Evolutionary conservation across 441 rosid species (phyloP), one percentile per base, ranked within the genome.

Genomic region (Hura crepitans): DNA sequence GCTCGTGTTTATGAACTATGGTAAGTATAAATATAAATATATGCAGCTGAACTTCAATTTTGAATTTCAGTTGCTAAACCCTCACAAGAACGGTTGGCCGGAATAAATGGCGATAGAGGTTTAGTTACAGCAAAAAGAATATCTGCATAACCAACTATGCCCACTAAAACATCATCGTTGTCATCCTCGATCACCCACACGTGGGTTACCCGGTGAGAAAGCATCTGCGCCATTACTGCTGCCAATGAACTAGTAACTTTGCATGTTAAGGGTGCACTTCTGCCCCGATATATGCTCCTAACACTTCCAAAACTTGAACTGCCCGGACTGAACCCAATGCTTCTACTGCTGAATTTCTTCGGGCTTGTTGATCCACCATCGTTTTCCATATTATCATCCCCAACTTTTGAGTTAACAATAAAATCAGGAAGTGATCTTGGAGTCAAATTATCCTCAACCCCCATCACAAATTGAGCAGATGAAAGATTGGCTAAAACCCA

Each of bases 201-300:
- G 67, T 92, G 97, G 53, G 99, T 88, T 45, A 92, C 97, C 56
- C 97, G 77, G 67, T 94, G 97, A 70, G 97, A 92, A 15, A 92
- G 84, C 94, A 94, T 94, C 72, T 94, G 99, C 62, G 99, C 96
- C 99, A 94, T 94, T 3, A 94, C 96, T 0, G 97, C 99, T 2
- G 99, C 99, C 63, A 94, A 73, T 0, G 97, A 89, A 73, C 97
- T 92, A 0, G 92, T 84, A 42, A 73, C 76, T 78, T 85, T 90
- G 71, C 99, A 94, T 4, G 97, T 92, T 74, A 94, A 75, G 2
- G 99, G 97, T 4, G 97, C 88, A 54, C 90, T 92, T 80, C 99
- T 82, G 59, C 99, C 97, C 77, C 97, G 79, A 58, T 94, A 94
- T 89, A 90, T 86, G 86, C 87, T 90, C 85, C 97, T 80, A 45